These are phyloP conservation scores for Aureobasidium mangrovei DNA, from an alignment of 2,329 filamentous ascomycete species.

Conservation along the genomic window DNA sequence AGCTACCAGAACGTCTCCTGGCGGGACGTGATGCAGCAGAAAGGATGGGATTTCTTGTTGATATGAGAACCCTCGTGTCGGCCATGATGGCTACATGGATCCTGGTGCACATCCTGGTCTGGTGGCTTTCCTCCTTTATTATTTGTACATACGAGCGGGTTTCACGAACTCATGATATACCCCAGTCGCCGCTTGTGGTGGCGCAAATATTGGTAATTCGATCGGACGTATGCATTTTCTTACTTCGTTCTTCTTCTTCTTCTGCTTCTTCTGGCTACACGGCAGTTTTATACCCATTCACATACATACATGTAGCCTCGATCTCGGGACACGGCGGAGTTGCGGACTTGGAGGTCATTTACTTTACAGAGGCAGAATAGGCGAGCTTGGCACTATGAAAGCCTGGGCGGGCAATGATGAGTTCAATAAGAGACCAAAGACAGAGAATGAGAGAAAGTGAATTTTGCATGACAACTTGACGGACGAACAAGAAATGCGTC, in stretches of 20 bases:
- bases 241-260: neutral
- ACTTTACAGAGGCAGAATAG: too few species aligned
- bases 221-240: neutral
- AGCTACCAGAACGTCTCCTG: constrained; percentile 69
- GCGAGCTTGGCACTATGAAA: too few species aligned
- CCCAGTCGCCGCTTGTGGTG: neutral
- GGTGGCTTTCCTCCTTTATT: neutral
- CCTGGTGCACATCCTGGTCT: constrained; percentile 11
- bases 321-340: too few species aligned
- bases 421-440: too few species aligned
- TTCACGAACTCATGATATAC: constrained; percentile 3
- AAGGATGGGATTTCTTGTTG: constrained; percentile 86
- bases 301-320: neutral
- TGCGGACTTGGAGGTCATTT: too few species aligned
- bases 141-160: constrained; percentile 7
- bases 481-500: too few species aligned
- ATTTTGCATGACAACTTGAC: too few species aligned
- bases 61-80: constrained; percentile 46
- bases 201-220: neutral
- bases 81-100: neutral
- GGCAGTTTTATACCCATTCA: neutral
- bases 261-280: neutral
- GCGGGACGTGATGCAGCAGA: constrained; percentile 86
- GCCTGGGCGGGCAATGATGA: too few species aligned
- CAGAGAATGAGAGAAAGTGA: too few species aligned